phyloP scores from a whole-genome alignment of 805 yeast genomes.

The Kodamaea kakaduensis region DNA sequence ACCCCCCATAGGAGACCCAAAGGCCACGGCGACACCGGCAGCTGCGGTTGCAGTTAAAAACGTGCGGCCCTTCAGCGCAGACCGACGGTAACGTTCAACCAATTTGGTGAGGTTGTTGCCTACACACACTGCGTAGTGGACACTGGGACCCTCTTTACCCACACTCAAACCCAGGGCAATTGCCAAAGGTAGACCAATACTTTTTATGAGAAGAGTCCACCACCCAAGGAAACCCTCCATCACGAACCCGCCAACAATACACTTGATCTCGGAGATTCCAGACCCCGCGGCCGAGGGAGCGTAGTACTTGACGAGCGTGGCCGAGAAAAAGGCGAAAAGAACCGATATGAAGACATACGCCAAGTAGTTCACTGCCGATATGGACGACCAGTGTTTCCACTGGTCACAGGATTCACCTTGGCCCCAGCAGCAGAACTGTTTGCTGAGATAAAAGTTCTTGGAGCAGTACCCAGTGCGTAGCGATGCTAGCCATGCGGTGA shows the following conservation, averaged over 20 bases:
- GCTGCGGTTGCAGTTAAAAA: constrained; percentile 88
- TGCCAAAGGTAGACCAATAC: constrained; percentile 79
- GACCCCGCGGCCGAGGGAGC: constrained; percentile 96
- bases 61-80: constrained; percentile 49
- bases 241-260: constrained; percentile 86
- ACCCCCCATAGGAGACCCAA: constrained; percentile 96
- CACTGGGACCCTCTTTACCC: constrained; percentile 98
- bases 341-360: constrained; percentile 58
- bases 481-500: constrained; percentile 84
- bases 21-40: constrained; percentile 98
- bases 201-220: constrained; percentile 69
- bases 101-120: constrained; percentile 72
- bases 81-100: constrained; percentile 41
- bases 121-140: constrained; percentile 96
- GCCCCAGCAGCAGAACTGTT: constrained; percentile 80
- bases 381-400: constrained; percentile 68
- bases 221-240: constrained; percentile 72
- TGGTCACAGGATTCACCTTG: constrained; percentile 26
- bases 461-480: constrained; percentile 77
- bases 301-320: constrained; percentile 59
- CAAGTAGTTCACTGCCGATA: constrained; percentile 46
- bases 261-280: constrained; percentile 95
- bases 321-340: constrained; percentile 59
- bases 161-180: constrained; percentile 91
- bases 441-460: constrained; percentile 62